Evolutionary conservation across 2,329 filamentous ascomycete species (phyloP).

Genomic region (Atkinsonella hypoxylon): DNA sequence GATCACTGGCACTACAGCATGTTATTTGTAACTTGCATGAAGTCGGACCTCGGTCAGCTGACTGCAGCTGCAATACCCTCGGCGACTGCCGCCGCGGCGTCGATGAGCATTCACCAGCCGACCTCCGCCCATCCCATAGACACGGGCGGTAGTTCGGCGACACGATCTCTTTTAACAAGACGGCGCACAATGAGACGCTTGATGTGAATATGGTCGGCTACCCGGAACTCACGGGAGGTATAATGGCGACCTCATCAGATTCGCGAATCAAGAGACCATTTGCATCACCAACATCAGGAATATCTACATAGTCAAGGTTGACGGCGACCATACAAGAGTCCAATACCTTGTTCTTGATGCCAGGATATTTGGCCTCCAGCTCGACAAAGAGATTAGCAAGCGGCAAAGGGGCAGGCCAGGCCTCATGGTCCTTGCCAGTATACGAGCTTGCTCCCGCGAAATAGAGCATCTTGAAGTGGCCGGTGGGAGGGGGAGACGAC

Average conservation of each 20-base stretch:
- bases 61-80: neutral
- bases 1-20: too few species aligned
- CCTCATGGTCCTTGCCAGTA: constrained; percentile 56
- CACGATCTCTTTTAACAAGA: neutral
- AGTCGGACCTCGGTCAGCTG: neutral
- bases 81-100: too few species aligned
- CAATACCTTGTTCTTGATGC: constrained; percentile 57
- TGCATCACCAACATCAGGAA: constrained; percentile 34
- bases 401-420: constrained; percentile 52
- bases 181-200: neutral
- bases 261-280: constrained; percentile 44
- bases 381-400: constrained; percentile 50
- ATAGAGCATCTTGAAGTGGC: constrained; percentile 71
- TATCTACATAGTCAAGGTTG: constrained; percentile 70
- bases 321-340: constrained; percentile 65
- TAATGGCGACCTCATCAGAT: constrained; percentile 77
- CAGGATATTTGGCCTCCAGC: constrained; percentile 58
- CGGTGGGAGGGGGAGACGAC: constrained; percentile 38
- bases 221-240: constrained; percentile 79
- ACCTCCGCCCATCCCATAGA: neutral
- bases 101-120: neutral
- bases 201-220: constrained; percentile 25
- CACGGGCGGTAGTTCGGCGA: neutral
- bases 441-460: constrained; percentile 66
- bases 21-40: neutral